Evolutionary conservation across 805 yeast species (phyloP).

Genomic region (Tetrapisispora phaffii): DNA sequence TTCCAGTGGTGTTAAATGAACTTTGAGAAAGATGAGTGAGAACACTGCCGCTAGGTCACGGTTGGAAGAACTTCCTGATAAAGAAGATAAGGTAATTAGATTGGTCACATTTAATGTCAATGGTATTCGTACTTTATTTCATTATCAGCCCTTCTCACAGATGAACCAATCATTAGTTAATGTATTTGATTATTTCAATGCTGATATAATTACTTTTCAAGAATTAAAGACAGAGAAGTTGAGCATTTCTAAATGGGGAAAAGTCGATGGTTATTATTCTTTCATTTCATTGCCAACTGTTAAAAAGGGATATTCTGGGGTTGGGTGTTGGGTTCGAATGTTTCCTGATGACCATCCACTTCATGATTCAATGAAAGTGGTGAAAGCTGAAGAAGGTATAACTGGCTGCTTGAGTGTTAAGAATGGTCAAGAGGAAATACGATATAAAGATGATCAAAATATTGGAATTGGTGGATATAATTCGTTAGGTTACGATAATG

Average conservation of each 20-base stretch:
- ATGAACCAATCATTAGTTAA: slow-evolving; percentile 24
- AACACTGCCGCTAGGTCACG: not conserved
- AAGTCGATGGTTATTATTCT: slow-evolving; percentile 46
- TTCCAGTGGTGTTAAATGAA: too few relatives aligned
- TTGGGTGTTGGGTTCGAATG: slow-evolving; percentile 64
- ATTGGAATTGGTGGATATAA: slow-evolving; percentile 65
- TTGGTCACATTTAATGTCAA: slow-evolving; percentile 73
- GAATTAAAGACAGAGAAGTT: slow-evolving; percentile 62
- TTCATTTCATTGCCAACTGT: slow-evolving; percentile 58
- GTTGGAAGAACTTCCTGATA: not conserved
- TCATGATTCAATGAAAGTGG: slow-evolving; percentile 38
- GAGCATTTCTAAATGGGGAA: slow-evolving; percentile 39
- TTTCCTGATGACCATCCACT: slow-evolving; percentile 38
- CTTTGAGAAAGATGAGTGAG: not conserved
- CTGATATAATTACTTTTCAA: slow-evolving; percentile 78
- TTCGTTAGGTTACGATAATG: slow-evolving; percentile 22
- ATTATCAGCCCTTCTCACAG: slow-evolving; percentile 77
- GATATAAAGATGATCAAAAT: slow-evolving; percentile 16
- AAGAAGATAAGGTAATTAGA: slow-evolving; percentile 26
- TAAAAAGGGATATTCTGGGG: slow-evolving; percentile 87
- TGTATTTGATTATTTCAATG: slow-evolving; percentile 46
- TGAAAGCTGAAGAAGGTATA: slow-evolving; percentile 83
- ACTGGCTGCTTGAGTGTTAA: slow-evolving; percentile 47
- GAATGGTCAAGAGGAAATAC: slow-evolving; percentile 1
- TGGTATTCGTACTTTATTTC: slow-evolving; percentile 69